These are phyloP conservation scores for Triglochin maritima DNA, from an alignment of 106 monocot genomes.

Conservation along the genomic window DNA sequence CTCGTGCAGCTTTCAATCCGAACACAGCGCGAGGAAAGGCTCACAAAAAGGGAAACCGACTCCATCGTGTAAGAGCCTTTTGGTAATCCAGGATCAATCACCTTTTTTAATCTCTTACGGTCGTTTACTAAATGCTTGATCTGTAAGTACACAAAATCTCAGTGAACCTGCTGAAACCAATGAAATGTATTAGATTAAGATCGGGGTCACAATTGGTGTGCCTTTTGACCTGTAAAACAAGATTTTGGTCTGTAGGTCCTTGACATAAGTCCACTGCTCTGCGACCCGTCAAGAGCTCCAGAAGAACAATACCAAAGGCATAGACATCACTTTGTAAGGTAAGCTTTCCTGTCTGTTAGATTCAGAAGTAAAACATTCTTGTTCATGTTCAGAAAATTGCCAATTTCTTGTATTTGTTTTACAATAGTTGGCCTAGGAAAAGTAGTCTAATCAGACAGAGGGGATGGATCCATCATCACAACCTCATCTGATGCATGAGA, in stretches of 20 bases:
- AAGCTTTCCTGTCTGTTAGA: constrained; percentile 60
- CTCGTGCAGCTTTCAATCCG: constrained; percentile 51
- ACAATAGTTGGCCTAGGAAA: too few relatives aligned
- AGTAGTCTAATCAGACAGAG: too few relatives aligned
- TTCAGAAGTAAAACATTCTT: neutral
- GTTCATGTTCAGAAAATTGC: too few relatives aligned
- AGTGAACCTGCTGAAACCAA: neutral
- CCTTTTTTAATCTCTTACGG: constrained; percentile 47
- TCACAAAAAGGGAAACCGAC: constrained; percentile 36
- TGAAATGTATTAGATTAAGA: neutral
- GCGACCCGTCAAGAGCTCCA: constrained; percentile 66
- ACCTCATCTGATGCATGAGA: too few relatives aligned
- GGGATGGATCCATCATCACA: too few relatives aligned
- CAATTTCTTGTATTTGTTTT: too few relatives aligned
- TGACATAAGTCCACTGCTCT: constrained; percentile 63
- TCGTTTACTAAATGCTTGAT: constrained; percentile 40
- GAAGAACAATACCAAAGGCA: constrained; percentile 76
- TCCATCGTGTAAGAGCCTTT: constrained; percentile 57
- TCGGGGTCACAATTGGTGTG: neutral
- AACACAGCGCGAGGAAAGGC: constrained; percentile 63
- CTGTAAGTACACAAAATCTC: constrained; percentile 16
- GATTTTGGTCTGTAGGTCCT: constrained; percentile 56
- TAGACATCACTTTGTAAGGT: constrained; percentile 84
- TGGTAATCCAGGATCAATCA: constrained; percentile 62
- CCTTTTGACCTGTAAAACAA: constrained; percentile 39